Percentiles rank a stretch among this genome's conserved stretches.
Evolutionary conservation across 768 basidiomycete species (phyloP).

Genomic region (Piloderma croceum): DNA sequence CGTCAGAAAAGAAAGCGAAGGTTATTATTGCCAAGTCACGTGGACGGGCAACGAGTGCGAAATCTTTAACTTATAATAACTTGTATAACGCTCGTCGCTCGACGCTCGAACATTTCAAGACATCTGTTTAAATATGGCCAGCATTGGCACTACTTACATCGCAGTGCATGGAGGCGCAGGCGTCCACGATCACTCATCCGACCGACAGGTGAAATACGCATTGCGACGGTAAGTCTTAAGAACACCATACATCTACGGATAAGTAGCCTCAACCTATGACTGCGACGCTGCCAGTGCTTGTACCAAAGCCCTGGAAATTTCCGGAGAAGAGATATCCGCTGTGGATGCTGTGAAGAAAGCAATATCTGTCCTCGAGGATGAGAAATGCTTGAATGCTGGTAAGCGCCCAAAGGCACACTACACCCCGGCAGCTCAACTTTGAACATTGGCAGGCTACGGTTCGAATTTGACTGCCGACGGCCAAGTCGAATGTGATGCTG

Average conservation of each 20-base stretch:
- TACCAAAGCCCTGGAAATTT: constrained; percentile 31
- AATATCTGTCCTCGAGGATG: constrained; percentile 58
- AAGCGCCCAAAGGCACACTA: constrained; percentile 5
- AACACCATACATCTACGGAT: not conserved
- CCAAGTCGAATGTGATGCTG: constrained; percentile 76
- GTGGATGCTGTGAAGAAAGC: constrained; percentile 48
- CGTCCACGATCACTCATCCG: constrained; percentile 42
- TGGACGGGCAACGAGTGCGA: too few relatives aligned
- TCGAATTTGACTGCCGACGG: constrained; percentile 76
- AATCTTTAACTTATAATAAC: too few relatives aligned
- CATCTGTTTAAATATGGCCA: too few relatives aligned
- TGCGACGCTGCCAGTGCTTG: constrained; percentile 50
- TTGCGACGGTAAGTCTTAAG: constrained; percentile 44
- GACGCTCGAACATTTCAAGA: too few relatives aligned
- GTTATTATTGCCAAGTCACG: too few relatives aligned
- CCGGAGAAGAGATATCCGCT: constrained; percentile 19
- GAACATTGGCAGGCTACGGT: constrained; percentile 49
- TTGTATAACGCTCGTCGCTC: too few relatives aligned
- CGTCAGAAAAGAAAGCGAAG: too few relatives aligned
- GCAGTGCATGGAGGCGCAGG: constrained; percentile 81
- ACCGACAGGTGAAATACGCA: constrained; percentile 48
- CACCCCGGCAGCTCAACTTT: not conserved
- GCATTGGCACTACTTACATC: constrained; percentile 44
- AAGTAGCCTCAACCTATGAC: not conserved
- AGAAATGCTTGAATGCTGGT: constrained; percentile 70